Percentiles rank a stretch among this genome's conserved stretches.
Conservation (phyloP, 345 rosid genomes). For the Lagerstroemia speciosa region DNA sequence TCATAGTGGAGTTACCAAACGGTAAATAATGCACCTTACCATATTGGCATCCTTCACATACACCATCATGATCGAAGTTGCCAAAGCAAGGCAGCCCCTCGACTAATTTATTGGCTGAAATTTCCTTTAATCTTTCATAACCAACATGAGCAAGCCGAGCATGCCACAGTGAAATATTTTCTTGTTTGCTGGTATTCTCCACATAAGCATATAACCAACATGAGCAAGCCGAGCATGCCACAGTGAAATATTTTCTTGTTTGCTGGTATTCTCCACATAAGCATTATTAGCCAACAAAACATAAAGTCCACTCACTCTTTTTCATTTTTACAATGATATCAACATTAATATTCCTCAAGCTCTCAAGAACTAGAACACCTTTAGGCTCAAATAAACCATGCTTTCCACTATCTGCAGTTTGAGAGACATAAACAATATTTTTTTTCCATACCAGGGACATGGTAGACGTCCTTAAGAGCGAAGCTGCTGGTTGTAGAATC, state of each 20-base stretch:
- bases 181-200: constrained; percentile 10
- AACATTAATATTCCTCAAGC: background rate
- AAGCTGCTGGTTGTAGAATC: background rate
- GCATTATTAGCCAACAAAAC: constrained; percentile 6
- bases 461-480: background rate
- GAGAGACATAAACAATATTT: constrained; percentile 9
- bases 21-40: constrained; percentile 13
- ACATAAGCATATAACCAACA: constrained; percentile 13
- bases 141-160: constrained; percentile 9
- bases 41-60: constrained; percentile 9
- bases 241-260: background rate
- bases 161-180: constrained; percentile 10
- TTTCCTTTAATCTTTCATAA: constrained; percentile 12
- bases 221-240: constrained; percentile 16
- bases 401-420: constrained; percentile 5
- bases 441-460: constrained; percentile 8
- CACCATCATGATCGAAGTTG: constrained; percentile 1
- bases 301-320: constrained; percentile 7
- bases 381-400: constrained; percentile 11
- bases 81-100: constrained; percentile 4
- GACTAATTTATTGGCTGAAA: constrained; percentile 8
- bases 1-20: background rate
- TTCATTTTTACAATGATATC: constrained; percentile 7
- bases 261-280: constrained; percentile 11
- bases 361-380: constrained; percentile 11